Percentiles rank a stretch among this genome's conserved stretches.
Conservation (phyloP, 768 basidiomycete species). For the Boletales sp. region DNA sequence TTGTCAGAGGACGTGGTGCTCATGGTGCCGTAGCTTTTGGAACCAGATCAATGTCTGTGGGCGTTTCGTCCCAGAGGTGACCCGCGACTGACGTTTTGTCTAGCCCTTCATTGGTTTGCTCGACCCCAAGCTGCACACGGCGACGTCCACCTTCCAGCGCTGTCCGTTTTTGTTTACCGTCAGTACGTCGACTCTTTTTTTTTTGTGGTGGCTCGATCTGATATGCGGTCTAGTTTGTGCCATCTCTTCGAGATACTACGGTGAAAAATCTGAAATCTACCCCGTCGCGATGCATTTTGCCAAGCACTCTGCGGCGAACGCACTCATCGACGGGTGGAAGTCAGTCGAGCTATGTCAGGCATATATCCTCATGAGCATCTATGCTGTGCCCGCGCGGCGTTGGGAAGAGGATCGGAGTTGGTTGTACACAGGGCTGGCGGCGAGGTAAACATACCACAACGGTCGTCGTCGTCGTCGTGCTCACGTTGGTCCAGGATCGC, state of each 20-base stretch:
- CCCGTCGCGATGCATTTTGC: constrained; percentile 89
- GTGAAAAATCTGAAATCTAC: constrained; percentile 79
- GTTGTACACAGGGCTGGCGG: constrained; percentile 84
- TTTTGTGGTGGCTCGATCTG: neutral
- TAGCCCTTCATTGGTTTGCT: constrained; percentile 69
- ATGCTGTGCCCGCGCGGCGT: constrained; percentile 70
- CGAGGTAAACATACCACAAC: constrained; percentile 45
- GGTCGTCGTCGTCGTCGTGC: neutral
- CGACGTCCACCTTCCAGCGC: constrained; percentile 72
- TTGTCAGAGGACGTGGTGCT: neutral
- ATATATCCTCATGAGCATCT: constrained; percentile 83
- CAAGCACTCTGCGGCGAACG: constrained; percentile 76
- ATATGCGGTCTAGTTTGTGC: constrained; percentile 60
- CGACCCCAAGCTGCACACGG: constrained; percentile 78
- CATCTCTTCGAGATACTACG: constrained; percentile 76
- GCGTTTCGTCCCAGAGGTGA: neutral
- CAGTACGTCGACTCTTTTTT: constrained; percentile 41
- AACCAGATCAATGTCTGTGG: constrained; percentile 59
- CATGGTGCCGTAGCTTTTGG: constrained; percentile 53
- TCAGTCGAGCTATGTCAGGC: constrained; percentile 89
- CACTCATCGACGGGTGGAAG: constrained; percentile 77
- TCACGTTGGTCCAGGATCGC: constrained; percentile 54
- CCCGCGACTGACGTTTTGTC: constrained; percentile 6
- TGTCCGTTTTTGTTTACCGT: constrained; percentile 92
- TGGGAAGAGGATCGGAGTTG: constrained; percentile 93